Percentiles rank a stretch among this genome's conserved stretches.
These are phyloP conservation scores for Scenedesmus sp. DNA, from an alignment of 163 green algal genomes.

Conservation along the genomic window DNA sequence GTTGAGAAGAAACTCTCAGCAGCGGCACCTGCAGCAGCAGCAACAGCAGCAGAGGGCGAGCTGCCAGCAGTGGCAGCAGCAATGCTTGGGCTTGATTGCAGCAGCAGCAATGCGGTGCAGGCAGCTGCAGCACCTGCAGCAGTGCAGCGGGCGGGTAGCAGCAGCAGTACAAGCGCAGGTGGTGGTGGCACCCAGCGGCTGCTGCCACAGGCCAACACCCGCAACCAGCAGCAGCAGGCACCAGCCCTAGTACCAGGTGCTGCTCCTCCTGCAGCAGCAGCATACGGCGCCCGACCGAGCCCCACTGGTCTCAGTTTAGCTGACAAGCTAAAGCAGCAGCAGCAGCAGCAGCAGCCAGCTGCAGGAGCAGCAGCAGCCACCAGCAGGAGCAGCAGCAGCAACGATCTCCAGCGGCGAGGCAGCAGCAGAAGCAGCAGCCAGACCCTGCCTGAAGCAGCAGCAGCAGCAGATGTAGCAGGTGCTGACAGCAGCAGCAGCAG, in stretches of 20 bases:
- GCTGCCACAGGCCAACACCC: neutral
- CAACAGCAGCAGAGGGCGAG: neutral
- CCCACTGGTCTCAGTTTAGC: neutral
- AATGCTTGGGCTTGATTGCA: neutral
- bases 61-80: neutral
- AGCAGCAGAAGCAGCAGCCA: neutral
- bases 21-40: neutral
- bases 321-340: neutral
- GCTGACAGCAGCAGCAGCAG: neutral
- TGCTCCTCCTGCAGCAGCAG: neutral
- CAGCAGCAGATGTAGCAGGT: neutral
- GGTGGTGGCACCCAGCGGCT: neutral
- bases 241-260: neutral
- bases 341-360: neutral
- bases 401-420: neutral
- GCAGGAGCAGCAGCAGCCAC: neutral
- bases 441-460: neutral
- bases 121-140: neutral
- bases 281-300: neutral
- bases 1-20: conserved; percentile 16
- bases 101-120: neutral
- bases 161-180: neutral
- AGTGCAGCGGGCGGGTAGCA: neutral
- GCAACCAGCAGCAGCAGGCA: neutral
- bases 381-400: no score